These are phyloP conservation scores for Apiospora rasikravindrae DNA, from an alignment of 2,329 filamentous ascomycete species.

Conservation along the genomic window DNA sequence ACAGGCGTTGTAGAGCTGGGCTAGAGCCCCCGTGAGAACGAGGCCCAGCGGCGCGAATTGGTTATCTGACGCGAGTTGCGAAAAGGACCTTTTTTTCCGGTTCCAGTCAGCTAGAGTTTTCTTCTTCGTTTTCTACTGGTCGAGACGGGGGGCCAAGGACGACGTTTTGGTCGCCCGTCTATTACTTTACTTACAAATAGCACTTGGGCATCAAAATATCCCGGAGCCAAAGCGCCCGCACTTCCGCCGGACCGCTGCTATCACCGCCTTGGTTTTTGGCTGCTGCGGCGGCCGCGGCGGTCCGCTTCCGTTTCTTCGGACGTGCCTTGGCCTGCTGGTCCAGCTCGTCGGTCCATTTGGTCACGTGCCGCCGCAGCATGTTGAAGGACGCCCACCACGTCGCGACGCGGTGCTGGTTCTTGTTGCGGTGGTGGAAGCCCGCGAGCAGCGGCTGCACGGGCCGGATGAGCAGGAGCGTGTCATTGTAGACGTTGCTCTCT, in stretches of 20 bases:
- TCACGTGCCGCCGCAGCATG: constrained; percentile 70
- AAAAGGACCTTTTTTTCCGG: constrained; percentile 61
- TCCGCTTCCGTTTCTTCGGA: constrained; percentile 47
- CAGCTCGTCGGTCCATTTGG: constrained; percentile 54
- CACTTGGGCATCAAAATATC: constrained; percentile 46
- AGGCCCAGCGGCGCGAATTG: constrained; percentile 76
- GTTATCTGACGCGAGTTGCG: constrained; percentile 71
- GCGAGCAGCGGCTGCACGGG: constrained; percentile 63
- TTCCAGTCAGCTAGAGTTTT: background rate
- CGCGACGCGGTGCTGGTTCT: constrained; percentile 83
- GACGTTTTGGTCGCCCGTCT: background rate
- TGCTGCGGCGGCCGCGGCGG: constrained; percentile 32
- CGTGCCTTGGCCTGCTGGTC: constrained; percentile 26
- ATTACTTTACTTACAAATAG: constrained; percentile 46
- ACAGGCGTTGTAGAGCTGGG: constrained; percentile 58
- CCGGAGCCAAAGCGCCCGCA: constrained; percentile 46
- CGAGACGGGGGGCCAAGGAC: background rate
- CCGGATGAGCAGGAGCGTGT: constrained; percentile 36
- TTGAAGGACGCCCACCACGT: constrained; percentile 82
- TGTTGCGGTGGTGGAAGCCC: constrained; percentile 81
- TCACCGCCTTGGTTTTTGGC: background rate
- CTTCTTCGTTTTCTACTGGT: background rate
- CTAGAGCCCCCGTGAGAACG: constrained; percentile 68
- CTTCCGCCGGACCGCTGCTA: constrained; percentile 24
- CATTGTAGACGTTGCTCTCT: background rate